A percentile compares a stretch with the other conserved stretches of the same genome.
phyloP scores from a whole-genome alignment of 441 rosid genomes.

The Adansonia madagascariensis region DNA sequence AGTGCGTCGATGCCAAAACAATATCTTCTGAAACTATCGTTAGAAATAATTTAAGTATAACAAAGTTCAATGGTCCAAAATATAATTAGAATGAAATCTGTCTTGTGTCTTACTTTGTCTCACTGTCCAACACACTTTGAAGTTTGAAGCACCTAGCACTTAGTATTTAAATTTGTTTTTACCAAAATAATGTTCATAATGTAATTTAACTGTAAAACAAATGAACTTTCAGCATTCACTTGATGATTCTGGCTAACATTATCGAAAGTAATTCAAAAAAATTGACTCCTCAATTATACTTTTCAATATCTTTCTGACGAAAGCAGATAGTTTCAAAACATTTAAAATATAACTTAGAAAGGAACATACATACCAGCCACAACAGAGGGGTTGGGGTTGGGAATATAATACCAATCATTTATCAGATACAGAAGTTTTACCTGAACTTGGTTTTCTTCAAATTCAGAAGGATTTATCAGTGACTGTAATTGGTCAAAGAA shows the following conservation, averaged over 20 bases:
- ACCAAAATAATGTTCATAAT: conserved; percentile 17
- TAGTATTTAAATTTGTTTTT: conserved; percentile 4
- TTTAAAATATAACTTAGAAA: conserved; percentile 27
- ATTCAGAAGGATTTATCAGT: conserved; percentile 49
- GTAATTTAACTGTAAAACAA: conserved; percentile 16
- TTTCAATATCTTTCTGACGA: conserved; percentile 44
- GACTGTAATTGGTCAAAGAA: conserved; percentile 70
- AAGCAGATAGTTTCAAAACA: conserved; percentile 27
- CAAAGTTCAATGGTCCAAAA: background rate
- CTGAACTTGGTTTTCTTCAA: conserved; percentile 55
- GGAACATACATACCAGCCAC: conserved; percentile 23
- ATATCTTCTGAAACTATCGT: background rate
- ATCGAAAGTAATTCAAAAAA: conserved; percentile 52
- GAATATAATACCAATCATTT: conserved; percentile 24
- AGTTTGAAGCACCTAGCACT: background rate
- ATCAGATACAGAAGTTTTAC: conserved; percentile 38
- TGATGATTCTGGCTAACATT: conserved; percentile 43
- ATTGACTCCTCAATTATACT: conserved; percentile 43
- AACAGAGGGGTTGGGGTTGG: conserved; percentile 15
- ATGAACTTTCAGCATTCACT: conserved; percentile 41
- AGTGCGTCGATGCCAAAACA: conserved; percentile 1
- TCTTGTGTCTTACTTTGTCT: background rate
- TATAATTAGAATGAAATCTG: background rate
- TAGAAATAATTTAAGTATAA: background rate
- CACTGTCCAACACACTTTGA: background rate